Base-by-base conservation (phyloP, 2,329 filamentous ascomycete genomes). In the Ceratocystis diversiconidia region DNA sequence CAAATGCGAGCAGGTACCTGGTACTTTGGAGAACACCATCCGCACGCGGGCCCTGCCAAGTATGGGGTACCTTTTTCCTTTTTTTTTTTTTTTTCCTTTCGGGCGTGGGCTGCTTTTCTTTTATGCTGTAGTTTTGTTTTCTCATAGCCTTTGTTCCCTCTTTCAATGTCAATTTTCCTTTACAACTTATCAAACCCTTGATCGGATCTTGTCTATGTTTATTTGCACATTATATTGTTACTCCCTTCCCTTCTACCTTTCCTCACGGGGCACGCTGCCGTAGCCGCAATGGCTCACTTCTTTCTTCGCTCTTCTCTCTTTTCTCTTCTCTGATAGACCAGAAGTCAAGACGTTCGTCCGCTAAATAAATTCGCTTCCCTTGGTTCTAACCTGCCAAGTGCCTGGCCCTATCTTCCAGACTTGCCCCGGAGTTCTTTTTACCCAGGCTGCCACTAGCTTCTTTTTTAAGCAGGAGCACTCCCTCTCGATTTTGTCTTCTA, bases 141-240 rank as follows among this genome's bases (percentile, higher is more conserved):
- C 48, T 52, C 48, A 25, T 25, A 5, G 48, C 22, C 48, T 19
- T 52, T 52, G 48, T 52, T 52, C 22, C 25, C 48, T 52, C 48
- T 25, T 25, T 8, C 15, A 22, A 12, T 59, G 52, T 10, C 28
- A n/a, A 59, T 30, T 59, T 32, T 59, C n/a, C 28, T 30, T 59
- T 59, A 59, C 52, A 32, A 59, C 28, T 32, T 59, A 59, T 59
- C 52, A 32, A 41, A n/a, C 52, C 28, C 22, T 59, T 32, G 52
- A 59, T 19, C 28, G 17, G 52, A 36, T 32, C 12, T 59, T 17
- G 28, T 32, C 22, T 0, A 32, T 17, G 52, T 59, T 59, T 59
- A 32, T 59, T 15, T 59, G 52, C 52, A 32, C 28, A 32, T 32
- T 59, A 30, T 28, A 55, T 55, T 22, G 22, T 28, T 25, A 25